Base-by-base conservation (phyloP, 2,329 filamentous ascomycete species). In the Epichloe coenophiala region DNA sequence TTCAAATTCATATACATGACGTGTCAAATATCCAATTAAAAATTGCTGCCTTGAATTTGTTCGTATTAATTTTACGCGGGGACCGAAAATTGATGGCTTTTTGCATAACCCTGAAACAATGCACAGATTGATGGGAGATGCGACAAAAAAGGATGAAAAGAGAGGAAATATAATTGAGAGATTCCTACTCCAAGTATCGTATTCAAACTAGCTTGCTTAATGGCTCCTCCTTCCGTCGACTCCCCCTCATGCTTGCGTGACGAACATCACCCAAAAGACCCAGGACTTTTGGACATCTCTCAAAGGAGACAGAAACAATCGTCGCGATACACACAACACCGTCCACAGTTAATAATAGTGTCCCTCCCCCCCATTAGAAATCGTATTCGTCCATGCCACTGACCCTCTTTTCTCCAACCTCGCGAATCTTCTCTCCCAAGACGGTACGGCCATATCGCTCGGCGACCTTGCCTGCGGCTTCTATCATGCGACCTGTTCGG, bases 401-500 rank as follows among this genome's bases (percentile, higher is more conserved):
- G 40, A 83, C 68, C 62, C 81, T 75, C 62, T 73, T 74, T 72
- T 96, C 90, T 1, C 83, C 89, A 59, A 93, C 60, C 63, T 94
- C 87, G 48, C 83, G 77, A 61, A 98, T 97, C 78, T 97, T 97
- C 61, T 91, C 88, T 41, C 84, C 84, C 58, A 98, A 68, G 27
- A 96, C 78, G 40, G 78, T 76, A 54, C 86, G 75, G 9, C 86
- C 86, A 69, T 94, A 98, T 58, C 91, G 75, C 63, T 85, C 80
- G 8, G 93, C 93, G 47, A 98, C 80, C 75, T 94, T 95, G 51
- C 82, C 80, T 1, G 93, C 93, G 4, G 91, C 86, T 65, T 96
- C 89, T 52, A 95, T 68, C 87, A 96, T 96, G 65, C 86, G 84
- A 17, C 91, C 91, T 53, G 80, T 86, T 44, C 81, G 75, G 69